A percentile compares a stretch with the other conserved stretches of the same genome.
Conservation (phyloP, 352 stramenopile genomes). For the Phytophthora melonis region DNA sequence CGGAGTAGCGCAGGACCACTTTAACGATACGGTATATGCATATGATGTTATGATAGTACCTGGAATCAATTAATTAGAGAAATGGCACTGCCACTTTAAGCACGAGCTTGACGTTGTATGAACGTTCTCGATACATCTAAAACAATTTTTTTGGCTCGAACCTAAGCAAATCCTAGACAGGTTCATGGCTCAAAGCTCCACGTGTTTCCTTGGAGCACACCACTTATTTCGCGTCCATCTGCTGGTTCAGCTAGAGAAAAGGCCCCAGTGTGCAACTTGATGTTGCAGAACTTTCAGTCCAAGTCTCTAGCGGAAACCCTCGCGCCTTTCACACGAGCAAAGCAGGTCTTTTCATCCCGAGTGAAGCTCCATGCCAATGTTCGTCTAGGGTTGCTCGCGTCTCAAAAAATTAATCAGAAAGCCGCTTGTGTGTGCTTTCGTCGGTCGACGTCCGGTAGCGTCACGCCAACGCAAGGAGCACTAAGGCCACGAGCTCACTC, state of each 20-base stretch:
- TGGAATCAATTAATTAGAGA: too few species aligned
- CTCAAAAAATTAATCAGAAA: not conserved
- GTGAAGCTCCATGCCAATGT: not conserved
- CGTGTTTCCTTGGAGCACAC: not conserved
- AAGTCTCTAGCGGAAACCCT: not conserved
- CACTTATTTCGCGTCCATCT: constrained; percentile 7
- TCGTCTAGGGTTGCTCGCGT: not conserved
- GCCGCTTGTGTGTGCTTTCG: too few species aligned
- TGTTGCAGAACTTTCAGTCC: not conserved
- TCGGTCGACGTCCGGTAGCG: not conserved
- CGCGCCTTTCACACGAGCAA: not conserved
- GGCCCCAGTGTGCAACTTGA: not conserved
- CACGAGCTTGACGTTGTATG: too few species aligned
- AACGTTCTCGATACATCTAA: too few species aligned
- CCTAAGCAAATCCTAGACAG: not conserved
- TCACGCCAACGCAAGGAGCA: not conserved
- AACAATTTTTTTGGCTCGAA: too few species aligned
- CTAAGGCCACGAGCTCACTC: not conserved
- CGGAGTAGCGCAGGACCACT: too few species aligned
- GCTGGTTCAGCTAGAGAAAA: constrained; percentile 1
- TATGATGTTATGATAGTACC: too few species aligned
- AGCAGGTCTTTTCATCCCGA: not conserved
- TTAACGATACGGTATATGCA: too few species aligned
- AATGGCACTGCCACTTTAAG: too few species aligned
- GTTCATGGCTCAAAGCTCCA: not conserved